A percentile compares a stretch with the other conserved stretches of the same genome.
These are phyloP conservation scores for Boletellus sp. DNA, from an alignment of 1,284 basidiomycete genomes.

Conservation along the genomic window DNA sequence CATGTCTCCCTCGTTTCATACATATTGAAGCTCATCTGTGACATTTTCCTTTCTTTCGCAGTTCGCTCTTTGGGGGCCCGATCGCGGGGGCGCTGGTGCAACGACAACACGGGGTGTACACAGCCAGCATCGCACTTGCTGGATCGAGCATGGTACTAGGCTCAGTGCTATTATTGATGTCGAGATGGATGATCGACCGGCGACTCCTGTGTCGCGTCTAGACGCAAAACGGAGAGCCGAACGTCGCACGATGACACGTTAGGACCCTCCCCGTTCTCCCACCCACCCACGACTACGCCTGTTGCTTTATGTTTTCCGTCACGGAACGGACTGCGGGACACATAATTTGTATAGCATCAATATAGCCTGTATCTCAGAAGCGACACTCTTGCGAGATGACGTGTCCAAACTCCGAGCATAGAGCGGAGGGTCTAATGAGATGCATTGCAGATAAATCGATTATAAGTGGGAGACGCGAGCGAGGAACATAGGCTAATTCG, in stretches of 20 bases:
- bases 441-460: slow-evolving; percentile 29
- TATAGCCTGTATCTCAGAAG: slow-evolving; percentile 30
- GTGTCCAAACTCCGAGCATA: background rate
- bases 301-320: background rate
- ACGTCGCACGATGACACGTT: background rate
- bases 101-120: slow-evolving; percentile 43
- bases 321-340: slow-evolving; percentile 14
- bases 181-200: slow-evolving; percentile 45
- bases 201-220: slow-evolving; percentile 33
- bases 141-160: slow-evolving; percentile 55
- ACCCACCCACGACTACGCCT: background rate
- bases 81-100: slow-evolving; percentile 54
- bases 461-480: slow-evolving; percentile 21
- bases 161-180: slow-evolving; percentile 49
- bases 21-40: slow-evolving; percentile 1
- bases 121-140: slow-evolving; percentile 53
- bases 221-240: background rate
- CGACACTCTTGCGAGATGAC: background rate
- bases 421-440: slow-evolving; percentile 19
- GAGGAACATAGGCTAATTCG: slow-evolving; percentile 22
- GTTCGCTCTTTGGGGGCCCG: slow-evolving; percentile 58
- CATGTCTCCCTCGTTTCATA: background rate
- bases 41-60: slow-evolving; percentile 20
- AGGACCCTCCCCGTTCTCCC: background rate
- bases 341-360: slow-evolving; percentile 23